Evolutionary conservation across 441 rosid species (phyloP).

Genomic region (Bocquillonia castaneifolia): DNA sequence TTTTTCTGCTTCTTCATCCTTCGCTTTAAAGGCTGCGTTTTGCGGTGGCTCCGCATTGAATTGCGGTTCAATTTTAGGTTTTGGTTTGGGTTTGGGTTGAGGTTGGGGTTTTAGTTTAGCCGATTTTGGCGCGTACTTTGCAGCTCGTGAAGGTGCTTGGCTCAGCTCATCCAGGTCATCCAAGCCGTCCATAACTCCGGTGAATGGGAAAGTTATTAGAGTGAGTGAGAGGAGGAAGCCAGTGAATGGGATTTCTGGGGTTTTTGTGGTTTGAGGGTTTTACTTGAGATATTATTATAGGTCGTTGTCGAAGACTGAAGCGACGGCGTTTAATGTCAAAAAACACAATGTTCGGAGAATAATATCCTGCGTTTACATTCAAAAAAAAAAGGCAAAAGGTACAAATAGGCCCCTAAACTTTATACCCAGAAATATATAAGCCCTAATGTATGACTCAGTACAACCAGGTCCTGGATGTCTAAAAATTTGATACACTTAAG

Average conservation of each 20-base stretch:
- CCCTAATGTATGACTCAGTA: too few relatives aligned
- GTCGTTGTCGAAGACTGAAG: too few relatives aligned
- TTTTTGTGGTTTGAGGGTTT: not conserved
- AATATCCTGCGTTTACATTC: too few relatives aligned
- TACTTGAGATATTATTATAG: too few relatives aligned
- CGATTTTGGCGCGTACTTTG: constrained; percentile 50
- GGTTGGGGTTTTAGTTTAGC: constrained; percentile 31
- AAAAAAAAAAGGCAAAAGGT: too few relatives aligned
- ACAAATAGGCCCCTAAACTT: too few relatives aligned
- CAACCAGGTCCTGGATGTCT: too few relatives aligned
- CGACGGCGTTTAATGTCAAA: too few relatives aligned
- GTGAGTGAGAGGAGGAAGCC: not conserved
- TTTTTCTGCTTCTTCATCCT: constrained; percentile 32
- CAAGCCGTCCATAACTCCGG: constrained; percentile 44
- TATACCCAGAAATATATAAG: too few relatives aligned
- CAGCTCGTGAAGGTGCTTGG: constrained; percentile 39
- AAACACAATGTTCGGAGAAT: too few relatives aligned
- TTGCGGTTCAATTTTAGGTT: not conserved
- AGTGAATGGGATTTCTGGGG: not conserved
- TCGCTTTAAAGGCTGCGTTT: constrained; percentile 19
- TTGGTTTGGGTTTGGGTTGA: constrained; percentile 31
- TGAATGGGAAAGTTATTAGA: not conserved
- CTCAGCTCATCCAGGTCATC: constrained; percentile 34
- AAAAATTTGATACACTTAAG: too few relatives aligned
- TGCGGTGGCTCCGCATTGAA: not conserved